A percentile compares a stretch with the other conserved stretches of the same genome.
These are phyloP conservation scores for Colletotrichum caudatum DNA, from an alignment of 2,329 filamentous ascomycete species.

Conservation along the genomic window DNA sequence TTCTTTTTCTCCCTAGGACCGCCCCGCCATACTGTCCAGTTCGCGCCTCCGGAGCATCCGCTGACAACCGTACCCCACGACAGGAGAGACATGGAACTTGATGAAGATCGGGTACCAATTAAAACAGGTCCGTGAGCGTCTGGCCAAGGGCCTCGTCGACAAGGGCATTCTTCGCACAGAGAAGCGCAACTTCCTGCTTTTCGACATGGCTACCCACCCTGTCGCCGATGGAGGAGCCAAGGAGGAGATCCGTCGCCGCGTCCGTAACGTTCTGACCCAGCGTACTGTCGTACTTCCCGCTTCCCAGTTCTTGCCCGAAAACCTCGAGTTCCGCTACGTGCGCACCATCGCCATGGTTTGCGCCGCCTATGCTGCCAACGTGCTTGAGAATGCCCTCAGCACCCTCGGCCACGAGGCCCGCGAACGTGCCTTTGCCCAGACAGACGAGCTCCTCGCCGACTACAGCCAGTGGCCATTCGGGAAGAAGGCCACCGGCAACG, in stretches of 20 bases:
- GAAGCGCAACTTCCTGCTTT: conserved; percentile 99
- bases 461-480: conserved; percentile 99
- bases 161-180: conserved; percentile 98
- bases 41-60: conserved; percentile 2
- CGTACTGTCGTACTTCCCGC: conserved; percentile 90
- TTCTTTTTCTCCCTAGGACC: conserved; percentile 31
- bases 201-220: conserved; percentile 99
- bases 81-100: conserved; percentile 98
- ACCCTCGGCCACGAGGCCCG: conserved; percentile 93
- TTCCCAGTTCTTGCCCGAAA: conserved; percentile 92
- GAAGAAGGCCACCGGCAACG: conserved; percentile 80
- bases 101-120: conserved; percentile 99
- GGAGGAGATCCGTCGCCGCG: conserved; percentile 93
- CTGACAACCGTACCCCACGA: conserved; percentile 21
- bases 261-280: conserved; percentile 92
- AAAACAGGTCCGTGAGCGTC: conserved; percentile 97
- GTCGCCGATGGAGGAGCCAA: conserved; percentile 97
- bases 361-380: conserved; percentile 96
- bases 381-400: conserved; percentile 96
- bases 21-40: conserved; percentile 12
- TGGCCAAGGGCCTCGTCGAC: conserved; percentile 97
- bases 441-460: conserved; percentile 93
- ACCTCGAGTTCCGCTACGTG: conserved; percentile 92
- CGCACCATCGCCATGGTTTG: conserved; percentile 97
- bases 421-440: conserved; percentile 95